Evolutionary conservation across 2,329 filamentous ascomycete genomes (phyloP).

Genomic region (Alternaria viburni): DNA sequence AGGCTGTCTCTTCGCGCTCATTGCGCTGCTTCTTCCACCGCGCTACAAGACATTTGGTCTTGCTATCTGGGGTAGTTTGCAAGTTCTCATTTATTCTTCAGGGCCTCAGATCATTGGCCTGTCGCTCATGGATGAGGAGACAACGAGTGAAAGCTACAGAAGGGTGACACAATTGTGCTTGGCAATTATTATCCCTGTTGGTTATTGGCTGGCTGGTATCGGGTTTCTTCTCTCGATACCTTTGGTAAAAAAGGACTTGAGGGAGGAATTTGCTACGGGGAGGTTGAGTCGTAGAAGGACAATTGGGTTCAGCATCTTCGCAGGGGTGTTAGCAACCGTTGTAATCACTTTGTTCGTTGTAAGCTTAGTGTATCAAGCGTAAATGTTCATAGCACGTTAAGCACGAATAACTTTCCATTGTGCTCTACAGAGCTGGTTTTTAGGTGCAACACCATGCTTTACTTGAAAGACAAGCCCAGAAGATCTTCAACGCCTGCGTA

Average conservation of each 20-base stretch:
- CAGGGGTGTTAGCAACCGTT: neutral
- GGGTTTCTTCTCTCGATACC: neutral
- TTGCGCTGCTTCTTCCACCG: neutral
- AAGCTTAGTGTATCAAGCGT: neutral
- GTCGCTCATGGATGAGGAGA: neutral
- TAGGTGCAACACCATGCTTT: no score
- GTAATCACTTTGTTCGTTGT: neutral
- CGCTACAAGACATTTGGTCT: neutral
- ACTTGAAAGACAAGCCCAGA: constrained; percentile 6
- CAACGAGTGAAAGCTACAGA: neutral
- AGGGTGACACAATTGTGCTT: neutral
- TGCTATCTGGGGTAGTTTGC: neutral
- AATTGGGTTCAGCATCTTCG: neutral
- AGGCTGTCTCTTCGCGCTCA: neutral
- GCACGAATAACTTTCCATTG: neutral
- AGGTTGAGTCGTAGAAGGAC: neutral
- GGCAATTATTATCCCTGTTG: neutral
- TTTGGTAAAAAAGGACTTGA: neutral
- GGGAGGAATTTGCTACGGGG: neutral
- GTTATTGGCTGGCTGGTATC: neutral
- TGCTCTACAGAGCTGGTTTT: no score
- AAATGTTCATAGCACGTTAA: rapidly evolving
- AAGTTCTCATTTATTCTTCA: neutral
- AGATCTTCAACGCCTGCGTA: constrained; percentile 11
- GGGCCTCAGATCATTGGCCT: neutral